Evolutionary conservation across 2,329 filamentous ascomycete species (phyloP).

Genomic region (Mycocentrospora acerina): DNA sequence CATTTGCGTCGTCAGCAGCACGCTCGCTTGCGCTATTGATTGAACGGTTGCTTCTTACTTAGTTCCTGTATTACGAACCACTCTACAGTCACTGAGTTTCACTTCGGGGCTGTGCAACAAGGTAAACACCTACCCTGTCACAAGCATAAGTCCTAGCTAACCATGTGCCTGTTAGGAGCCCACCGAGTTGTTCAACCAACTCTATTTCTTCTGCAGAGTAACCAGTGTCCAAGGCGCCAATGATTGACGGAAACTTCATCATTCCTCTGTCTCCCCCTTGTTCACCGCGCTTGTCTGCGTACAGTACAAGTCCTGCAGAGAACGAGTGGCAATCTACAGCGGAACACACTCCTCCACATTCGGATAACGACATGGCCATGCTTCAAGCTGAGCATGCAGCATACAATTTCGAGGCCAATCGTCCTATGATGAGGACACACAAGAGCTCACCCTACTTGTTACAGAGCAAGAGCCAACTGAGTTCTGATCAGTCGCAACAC

Average conservation of each 20-base stretch:
- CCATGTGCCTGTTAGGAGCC: conserved; percentile 22
- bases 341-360: conserved; percentile 36
- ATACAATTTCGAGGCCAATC: conserved; percentile 40
- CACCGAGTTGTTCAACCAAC: conserved; percentile 23
- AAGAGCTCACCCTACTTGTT: conserved; percentile 49
- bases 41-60: conserved; percentile 7
- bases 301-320: conserved; percentile 45
- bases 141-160: conserved; percentile 18
- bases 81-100: conserved; percentile 11
- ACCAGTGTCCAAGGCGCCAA: conserved; percentile 36
- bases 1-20: conserved; percentile 12
- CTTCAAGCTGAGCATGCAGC: conserved; percentile 40
- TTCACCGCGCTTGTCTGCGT: conserved; percentile 54
- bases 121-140: conserved; percentile 13
- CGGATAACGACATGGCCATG: conserved; percentile 42
- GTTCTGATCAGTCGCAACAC: conserved; percentile 29
- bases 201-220: conserved; percentile 18
- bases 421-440: conserved; percentile 45
- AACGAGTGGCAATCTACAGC: conserved; percentile 47
- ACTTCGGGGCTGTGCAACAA: conserved; percentile 14
- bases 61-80: conserved; percentile 9
- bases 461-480: conserved; percentile 35
- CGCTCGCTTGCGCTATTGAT: not conserved
- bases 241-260: conserved; percentile 49
- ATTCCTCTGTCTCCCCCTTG: conserved; percentile 53